Conservation (phyloP, 2,329 filamentous ascomycete genomes). For the Epichloe hybrida region DNA sequence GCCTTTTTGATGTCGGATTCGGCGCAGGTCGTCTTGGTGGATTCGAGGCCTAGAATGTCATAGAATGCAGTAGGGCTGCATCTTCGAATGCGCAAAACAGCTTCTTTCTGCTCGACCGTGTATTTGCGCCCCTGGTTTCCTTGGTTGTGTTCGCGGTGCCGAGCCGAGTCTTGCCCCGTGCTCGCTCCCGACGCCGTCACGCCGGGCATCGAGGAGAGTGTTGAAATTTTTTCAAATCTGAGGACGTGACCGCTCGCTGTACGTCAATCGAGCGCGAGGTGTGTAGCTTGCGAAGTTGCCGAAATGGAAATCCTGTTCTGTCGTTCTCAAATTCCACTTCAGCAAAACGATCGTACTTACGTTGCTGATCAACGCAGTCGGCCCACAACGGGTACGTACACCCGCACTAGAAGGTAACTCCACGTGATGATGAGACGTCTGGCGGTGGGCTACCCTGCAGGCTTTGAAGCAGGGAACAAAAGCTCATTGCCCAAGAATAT, state of each 20-base stretch:
- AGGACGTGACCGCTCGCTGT: background rate
- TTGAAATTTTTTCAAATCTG: background rate
- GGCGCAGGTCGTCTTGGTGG: slow-evolving; percentile 47
- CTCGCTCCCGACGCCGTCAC: slow-evolving; percentile 43
- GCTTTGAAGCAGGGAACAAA: too few species aligned
- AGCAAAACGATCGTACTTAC: background rate
- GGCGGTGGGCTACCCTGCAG: background rate
- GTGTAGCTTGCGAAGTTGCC: too few species aligned
- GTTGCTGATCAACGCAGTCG: background rate
- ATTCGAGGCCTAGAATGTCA: slow-evolving; percentile 72
- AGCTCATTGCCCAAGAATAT: background rate
- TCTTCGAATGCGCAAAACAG: slow-evolving; percentile 75
- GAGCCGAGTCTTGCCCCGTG: slow-evolving; percentile 28
- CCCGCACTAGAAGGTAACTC: background rate
- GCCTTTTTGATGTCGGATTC: slow-evolving; percentile 94
- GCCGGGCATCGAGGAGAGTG: slow-evolving; percentile 22
- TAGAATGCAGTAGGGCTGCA: slow-evolving; percentile 85
- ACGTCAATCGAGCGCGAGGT: too few species aligned
- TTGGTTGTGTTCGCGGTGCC: slow-evolving; percentile 56
- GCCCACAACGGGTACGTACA: background rate
- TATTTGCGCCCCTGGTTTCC: slow-evolving; percentile 64
- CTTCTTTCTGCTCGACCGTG: slow-evolving; percentile 81
- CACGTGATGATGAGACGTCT: background rate
- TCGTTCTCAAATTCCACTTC: background rate
- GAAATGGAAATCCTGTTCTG: too few species aligned